phyloP scores from a whole-genome alignment of 495 filamentous ascomycete genomes.

The Aspergillus wentii region DNA sequence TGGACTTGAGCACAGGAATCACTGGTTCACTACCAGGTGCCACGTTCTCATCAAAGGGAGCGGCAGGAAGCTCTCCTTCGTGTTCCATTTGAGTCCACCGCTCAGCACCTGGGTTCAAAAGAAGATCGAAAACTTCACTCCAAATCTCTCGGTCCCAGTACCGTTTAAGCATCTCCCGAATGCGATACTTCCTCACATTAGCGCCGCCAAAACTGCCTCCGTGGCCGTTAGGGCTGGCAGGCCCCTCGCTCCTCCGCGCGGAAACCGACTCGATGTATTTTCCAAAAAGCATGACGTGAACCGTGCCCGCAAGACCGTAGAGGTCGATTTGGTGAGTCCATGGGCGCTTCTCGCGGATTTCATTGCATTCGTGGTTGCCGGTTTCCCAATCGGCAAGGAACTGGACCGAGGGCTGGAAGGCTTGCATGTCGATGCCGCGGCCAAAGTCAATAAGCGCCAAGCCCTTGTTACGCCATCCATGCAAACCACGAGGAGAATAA shows the following conservation, averaged over 20 bases:
- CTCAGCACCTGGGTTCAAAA: slow-evolving; percentile 69
- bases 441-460: slow-evolving; percentile 91
- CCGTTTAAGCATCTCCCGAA: slow-evolving; percentile 74
- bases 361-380: slow-evolving; percentile 76
- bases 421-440: slow-evolving; percentile 86
- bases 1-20: slow-evolving; percentile 63
- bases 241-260: slow-evolving; percentile 28
- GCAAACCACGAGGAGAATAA: slow-evolving; percentile 65
- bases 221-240: slow-evolving; percentile 5
- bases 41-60: slow-evolving; percentile 3
- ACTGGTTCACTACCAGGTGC: slow-evolving; percentile 13
- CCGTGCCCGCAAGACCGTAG: slow-evolving; percentile 79
- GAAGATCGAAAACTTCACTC: slow-evolving; percentile 73
- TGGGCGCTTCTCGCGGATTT: slow-evolving; percentile 85
- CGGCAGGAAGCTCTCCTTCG: slow-evolving; percentile 39
- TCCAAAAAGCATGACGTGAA: slow-evolving; percentile 86
- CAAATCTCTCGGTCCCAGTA: slow-evolving; percentile 97
- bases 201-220: too few relatives aligned
- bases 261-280: slow-evolving; percentile 84
- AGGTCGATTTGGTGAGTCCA: slow-evolving; percentile 98
- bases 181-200: slow-evolving; percentile 54
- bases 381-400: slow-evolving; percentile 96
- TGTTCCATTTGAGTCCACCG: slow-evolving; percentile 47
- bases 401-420: slow-evolving; percentile 69
- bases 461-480: slow-evolving; percentile 78